Conservation (phyloP, 352 stramenopile genomes). For the Phytophthora cactorum region DNA sequence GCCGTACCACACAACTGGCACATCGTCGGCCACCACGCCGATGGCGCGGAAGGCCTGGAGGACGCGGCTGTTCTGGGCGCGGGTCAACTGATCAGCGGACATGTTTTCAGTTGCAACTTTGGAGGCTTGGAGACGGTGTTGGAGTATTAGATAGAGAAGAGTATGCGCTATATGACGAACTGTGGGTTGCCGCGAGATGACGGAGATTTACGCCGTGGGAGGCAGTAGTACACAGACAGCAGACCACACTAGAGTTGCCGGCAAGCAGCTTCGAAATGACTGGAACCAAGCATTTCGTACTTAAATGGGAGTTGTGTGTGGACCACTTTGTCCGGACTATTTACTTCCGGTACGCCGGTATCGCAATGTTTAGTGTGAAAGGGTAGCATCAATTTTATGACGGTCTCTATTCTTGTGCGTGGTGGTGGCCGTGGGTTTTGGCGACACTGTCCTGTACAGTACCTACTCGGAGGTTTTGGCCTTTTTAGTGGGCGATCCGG, state of each 20-base stretch:
- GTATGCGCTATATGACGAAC: conserved; percentile 7
- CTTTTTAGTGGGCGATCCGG: conserved; percentile 22
- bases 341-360: background rate
- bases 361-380: background rate
- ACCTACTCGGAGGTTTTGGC: conserved; percentile 32
- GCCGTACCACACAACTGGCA: conserved; percentile 88
- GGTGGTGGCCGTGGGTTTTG: background rate
- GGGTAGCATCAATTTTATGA: conserved; percentile 1
- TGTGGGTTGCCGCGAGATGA: background rate
- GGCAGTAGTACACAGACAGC: conserved; percentile 1
- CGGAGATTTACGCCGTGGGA: conserved; percentile 7
- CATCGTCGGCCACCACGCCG: conserved; percentile 86
- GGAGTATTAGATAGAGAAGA: conserved; percentile 3
- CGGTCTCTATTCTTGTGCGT: conserved; percentile 19
- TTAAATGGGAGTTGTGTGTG: conserved; percentile 24
- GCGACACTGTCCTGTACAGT: background rate
- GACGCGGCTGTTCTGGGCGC: conserved; percentile 72
- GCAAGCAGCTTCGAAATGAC: conserved; percentile 49
- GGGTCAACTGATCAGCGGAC: conserved; percentile 44
- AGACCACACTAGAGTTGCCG: conserved; percentile 18
- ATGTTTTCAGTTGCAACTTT: conserved; percentile 24
- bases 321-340: conserved; percentile 3
- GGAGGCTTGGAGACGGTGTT: background rate
- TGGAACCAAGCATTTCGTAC: conserved; percentile 51
- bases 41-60: conserved; percentile 92